Conservation (phyloP, 1,284 basidiomycete genomes). For the Coniferiporia sulphurascens region DNA sequence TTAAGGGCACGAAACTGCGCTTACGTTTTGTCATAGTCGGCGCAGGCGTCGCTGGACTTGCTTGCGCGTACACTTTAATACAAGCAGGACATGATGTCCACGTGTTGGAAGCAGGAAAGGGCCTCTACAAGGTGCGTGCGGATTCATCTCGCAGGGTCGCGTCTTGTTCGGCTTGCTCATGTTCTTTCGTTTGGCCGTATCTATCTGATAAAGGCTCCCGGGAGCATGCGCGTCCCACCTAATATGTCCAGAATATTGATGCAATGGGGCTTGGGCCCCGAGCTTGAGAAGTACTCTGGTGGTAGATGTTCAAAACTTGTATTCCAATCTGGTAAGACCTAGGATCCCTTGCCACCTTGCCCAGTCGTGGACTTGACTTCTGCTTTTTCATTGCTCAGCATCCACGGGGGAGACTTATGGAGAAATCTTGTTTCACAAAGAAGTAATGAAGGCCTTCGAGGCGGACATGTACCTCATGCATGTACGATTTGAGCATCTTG, state of each 20-base stretch:
- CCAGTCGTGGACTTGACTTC: background rate
- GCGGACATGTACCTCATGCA: constrained; percentile 35
- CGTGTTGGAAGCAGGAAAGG: constrained; percentile 41
- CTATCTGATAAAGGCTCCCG: background rate
- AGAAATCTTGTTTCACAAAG: constrained; percentile 27
- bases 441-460: constrained; percentile 48
- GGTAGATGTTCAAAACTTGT: background rate
- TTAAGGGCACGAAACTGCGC: constrained; percentile 5
- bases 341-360: no score
- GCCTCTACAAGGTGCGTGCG: constrained; percentile 30
- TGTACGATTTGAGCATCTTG: constrained; percentile 7
- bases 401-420: background rate
- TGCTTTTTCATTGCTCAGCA: background rate
- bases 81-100: constrained; percentile 48
- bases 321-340: background rate
- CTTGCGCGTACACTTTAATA: constrained; percentile 44
- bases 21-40: constrained; percentile 24
- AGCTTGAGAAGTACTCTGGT: constrained; percentile 17
- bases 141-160: background rate
- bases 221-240: constrained; percentile 28
- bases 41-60: constrained; percentile 36
- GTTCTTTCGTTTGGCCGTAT: constrained; percentile 24
- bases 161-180: constrained; percentile 11
- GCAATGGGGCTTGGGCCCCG: constrained; percentile 25
- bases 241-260: constrained; percentile 25